Base-by-base conservation (phyloP, 2,329 filamentous ascomycete genomes). In the Graphilbum fragrans region DNA sequence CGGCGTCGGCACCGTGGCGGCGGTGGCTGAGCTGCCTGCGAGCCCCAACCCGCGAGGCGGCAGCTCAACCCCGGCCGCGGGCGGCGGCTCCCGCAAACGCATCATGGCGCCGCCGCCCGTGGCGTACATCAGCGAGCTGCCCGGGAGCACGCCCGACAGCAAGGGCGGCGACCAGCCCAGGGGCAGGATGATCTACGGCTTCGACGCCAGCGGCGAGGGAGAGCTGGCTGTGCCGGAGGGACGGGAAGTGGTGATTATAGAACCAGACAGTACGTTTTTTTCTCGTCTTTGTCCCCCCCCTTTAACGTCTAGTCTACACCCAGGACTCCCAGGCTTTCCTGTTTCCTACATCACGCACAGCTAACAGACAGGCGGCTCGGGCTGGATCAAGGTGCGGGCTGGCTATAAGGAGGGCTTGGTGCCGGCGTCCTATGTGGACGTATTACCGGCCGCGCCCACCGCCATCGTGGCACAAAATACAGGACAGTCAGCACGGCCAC, bases 171-270 rank as follows among this genome's bases (percentile, higher is more conserved):
- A 53, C 42, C 75, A 82, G 53, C 79, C 78, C 48, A 82, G 71
- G 57, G 90, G 84, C 37, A 93, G 81, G 61, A 94, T 96, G 88
- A 52, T 95, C 1, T 98, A 95, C 56, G 53, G 74, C 0, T 98
- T 95, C 53, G 81, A 93, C 48, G 83, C 81, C 9, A 81, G 70
- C 41, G 82, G 81, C 2, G 79, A 84, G 0, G 90, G 86, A 7
- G 92, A 98, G 58, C 61, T 96, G 14, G 80, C 77, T 1, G 78
- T 94, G 1, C 63, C 77, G 5, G 90, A 94, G 50, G 87, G 86
- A 12, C 74, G 79, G 41, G 82, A 93, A 9, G 72, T 98, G 23
- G 65, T 67, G 0, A 71, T 96, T 35, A 53, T 95, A 5, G 88
- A 95, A 56, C 77, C 85, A 17, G 93, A 98, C 63, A 86, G 87